Evolutionary conservation across 2,329 filamentous ascomycete species (phyloP).

Genomic region (Epichloe festucae): DNA sequence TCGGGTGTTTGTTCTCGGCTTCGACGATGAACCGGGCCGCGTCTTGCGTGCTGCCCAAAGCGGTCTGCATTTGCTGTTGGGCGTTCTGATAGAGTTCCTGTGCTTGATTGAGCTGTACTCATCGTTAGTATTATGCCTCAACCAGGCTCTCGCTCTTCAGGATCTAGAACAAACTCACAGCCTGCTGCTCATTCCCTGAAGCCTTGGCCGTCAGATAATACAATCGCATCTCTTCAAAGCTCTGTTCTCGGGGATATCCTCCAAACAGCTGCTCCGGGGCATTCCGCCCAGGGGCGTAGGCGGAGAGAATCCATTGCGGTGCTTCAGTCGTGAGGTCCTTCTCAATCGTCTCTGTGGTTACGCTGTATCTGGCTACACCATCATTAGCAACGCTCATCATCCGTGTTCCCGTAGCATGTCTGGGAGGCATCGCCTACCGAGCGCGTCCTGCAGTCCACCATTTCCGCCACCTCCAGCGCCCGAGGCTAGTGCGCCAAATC

Average conservation of each 20-base stretch:
- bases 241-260: constrained; percentile 66
- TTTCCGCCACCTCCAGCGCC: constrained; percentile 13
- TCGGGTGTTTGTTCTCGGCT: constrained; percentile 59
- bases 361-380: constrained; percentile 28
- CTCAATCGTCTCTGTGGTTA: constrained; percentile 48
- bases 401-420: not conserved
- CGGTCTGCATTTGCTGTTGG: constrained; percentile 58
- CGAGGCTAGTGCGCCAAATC: constrained; percentile 39
- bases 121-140: constrained; percentile 1
- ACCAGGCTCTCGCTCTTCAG: not conserved
- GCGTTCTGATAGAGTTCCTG: constrained; percentile 49
- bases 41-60: constrained; percentile 54
- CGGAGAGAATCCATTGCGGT: constrained; percentile 76
- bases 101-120: constrained; percentile 43
- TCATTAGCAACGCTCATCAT: constrained; percentile 1
- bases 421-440: constrained; percentile 10
- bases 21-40: constrained; percentile 58
- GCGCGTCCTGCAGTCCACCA: constrained; percentile 11
- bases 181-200: constrained; percentile 44
- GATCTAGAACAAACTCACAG: constrained; percentile 25
- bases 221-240: constrained; percentile 73
- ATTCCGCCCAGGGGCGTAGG: constrained; percentile 67
- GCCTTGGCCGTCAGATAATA: constrained; percentile 52
- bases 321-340: constrained; percentile 56
- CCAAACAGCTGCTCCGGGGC: constrained; percentile 76